Evolutionary conservation across 495 filamentous ascomycete genomes (phyloP).

Genomic region (Penicillium maclennaniae): DNA sequence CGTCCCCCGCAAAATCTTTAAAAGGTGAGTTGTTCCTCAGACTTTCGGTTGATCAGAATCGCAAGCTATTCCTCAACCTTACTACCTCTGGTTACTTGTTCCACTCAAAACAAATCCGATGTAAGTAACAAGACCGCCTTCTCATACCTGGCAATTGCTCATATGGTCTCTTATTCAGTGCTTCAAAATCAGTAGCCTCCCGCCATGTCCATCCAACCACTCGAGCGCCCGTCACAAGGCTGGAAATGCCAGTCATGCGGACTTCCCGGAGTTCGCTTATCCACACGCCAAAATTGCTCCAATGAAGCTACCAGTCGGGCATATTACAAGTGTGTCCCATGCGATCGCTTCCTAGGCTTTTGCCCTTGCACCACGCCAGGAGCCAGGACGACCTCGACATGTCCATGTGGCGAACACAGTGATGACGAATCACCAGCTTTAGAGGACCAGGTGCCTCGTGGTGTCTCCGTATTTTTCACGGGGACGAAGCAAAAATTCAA

Average conservation of each 20-base stretch:
- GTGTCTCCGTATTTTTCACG: slow-evolving; percentile 5
- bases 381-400: slow-evolving; percentile 13
- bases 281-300: neutral
- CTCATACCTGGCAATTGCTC: neutral
- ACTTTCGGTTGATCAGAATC: neutral
- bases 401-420: slow-evolving; percentile 8
- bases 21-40: slow-evolving; percentile 5
- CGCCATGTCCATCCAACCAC: slow-evolving; percentile 6
- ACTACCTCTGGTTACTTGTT: slow-evolving; percentile 1
- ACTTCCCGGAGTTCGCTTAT: slow-evolving; percentile 20
- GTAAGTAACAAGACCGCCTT: neutral
- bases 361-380: slow-evolving; percentile 22
- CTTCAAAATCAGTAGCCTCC: neutral
- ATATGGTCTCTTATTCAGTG: slow-evolving; percentile 2
- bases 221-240: neutral
- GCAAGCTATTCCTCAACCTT: slow-evolving; percentile 4
- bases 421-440: slow-evolving; percentile 4
- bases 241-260: slow-evolving; percentile 16
- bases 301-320: slow-evolving; percentile 1
- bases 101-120: neutral
- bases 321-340: slow-evolving; percentile 22
- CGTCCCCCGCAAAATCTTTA: slow-evolving; percentile 17
- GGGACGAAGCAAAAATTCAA: slow-evolving; percentile 1
- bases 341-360: slow-evolving; percentile 15
- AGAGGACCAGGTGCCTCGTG: slow-evolving; percentile 3